Evolutionary conservation across 345 rosid species (phyloP), one percentile per base, ranked within the genome.

Genomic region (Aegle marmelos): DNA sequence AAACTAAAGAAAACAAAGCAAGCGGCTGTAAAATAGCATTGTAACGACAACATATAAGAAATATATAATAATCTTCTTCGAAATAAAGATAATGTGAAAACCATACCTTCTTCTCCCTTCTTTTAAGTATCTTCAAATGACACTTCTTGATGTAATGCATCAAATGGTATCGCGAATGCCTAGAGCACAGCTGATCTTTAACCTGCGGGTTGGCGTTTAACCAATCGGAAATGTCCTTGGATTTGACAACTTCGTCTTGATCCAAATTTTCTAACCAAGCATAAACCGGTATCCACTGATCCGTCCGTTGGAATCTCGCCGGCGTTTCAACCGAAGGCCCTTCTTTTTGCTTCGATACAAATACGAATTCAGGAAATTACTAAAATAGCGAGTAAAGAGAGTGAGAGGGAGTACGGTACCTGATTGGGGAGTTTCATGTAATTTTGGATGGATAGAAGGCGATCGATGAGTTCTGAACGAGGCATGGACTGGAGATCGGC

Each of bases 101-200:
- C 53, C 33, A 30, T 78, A 82, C 92, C 89, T 94, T 89, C 90
- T 86, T 94, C 80, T 90, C 98, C 86, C 88, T 91, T 76, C 98
- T 90, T 79, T 92, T 96, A 33, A 96, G 89, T 57, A 96, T 94
- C 95, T 96, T 96, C 78, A 94, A 78, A 82, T 96, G 99, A 76
- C 97, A 94, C 61, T 96, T 96, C 70, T 96, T 96, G 65, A 94
- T 92, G 79, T 96, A 96, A 76, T 96, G 99, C 85, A 94, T 94
- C 87, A 96, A 84, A 85, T 96, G 99, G 85, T 94, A 96, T 7
- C 92, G 84, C 30, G 98, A 90, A 89, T 96, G 98, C 76, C 89
- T 89, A 14, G 97, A 86, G 81, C 88, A 90, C 45, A 94, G 79
- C 28, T 90, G 90, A 30, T 89, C 95, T 78, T 87, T 91, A 58